Evolutionary conservation across 1,284 basidiomycete species (phyloP), one percentile per base, ranked within the genome.

Genomic region (Apiotrichum laibachii): DNA sequence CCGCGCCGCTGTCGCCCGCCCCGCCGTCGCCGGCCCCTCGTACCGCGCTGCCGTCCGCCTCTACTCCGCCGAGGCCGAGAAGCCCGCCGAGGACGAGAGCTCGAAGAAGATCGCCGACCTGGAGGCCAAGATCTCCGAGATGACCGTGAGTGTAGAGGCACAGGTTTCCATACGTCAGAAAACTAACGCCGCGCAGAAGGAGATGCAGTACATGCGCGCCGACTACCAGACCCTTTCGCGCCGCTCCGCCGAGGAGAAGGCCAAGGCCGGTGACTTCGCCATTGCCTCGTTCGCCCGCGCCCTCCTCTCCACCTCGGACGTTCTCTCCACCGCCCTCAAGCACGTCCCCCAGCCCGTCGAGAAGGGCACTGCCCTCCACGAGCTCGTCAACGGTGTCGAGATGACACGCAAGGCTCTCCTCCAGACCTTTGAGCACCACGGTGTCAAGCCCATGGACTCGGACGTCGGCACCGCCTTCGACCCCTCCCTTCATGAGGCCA

Each of bases 151-250:
- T 39, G 22, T 5, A 18, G 31, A 19, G 9, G 7, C 4, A 0
- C 21, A 33, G 19, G 19, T 7, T 45, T 4, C 7, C 4, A 21
- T 37, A 12, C 15, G 9, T 31, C 5, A 2, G 1, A 9, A 18
- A 35, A 19, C 8, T 62, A 37, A 58, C 56, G 10, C 15, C 2
- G 8, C 7, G 64, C 70, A 93, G 91, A 83, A 85, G 71, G 88
- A 90, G 69, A 81, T 93, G 71, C 86, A 88, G 61, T 94, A 95
- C 75, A 82, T 89, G 59, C 88, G 91, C 74, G 96, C 95, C 65
- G 95, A 99, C 81, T 92, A 92, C 79, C 82, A 97, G 63, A 99
- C 98, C 76, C 83, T 97, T 52, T 91, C 94, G 75, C 88, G 92
- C 60, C 92, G 94, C 68, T 84, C 91, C 57, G 86, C 86, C 33